Evolutionary conservation across 441 rosid species (phyloP).

Genomic region (Erysimum cheiri): DNA sequence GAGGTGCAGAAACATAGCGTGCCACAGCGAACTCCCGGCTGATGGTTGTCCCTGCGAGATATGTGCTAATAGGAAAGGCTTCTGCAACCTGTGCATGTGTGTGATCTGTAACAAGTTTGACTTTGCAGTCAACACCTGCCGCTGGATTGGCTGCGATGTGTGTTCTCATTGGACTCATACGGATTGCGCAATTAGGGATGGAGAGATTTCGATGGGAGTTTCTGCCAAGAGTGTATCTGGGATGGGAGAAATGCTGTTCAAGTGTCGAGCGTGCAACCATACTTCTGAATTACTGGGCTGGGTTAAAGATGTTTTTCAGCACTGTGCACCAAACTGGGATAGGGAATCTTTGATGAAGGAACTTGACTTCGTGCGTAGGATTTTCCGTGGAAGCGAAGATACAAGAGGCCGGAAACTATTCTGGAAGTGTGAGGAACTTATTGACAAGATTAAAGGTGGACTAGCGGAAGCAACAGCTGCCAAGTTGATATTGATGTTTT

Average conservation of each 20-base stretch:
- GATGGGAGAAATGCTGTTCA: constrained; percentile 85
- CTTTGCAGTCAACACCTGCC: constrained; percentile 95
- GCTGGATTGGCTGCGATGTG: constrained; percentile 96
- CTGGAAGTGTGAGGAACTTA: constrained; percentile 89
- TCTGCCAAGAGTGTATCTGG: constrained; percentile 73
- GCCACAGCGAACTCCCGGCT: constrained; percentile 89
- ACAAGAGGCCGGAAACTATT: constrained; percentile 82
- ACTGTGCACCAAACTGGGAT: constrained; percentile 95
- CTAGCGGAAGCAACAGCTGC: constrained; percentile 73
- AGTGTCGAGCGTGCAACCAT: constrained; percentile 86
- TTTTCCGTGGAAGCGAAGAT: constrained; percentile 94
- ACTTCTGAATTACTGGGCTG: constrained; percentile 95
- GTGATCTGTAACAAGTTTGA: constrained; percentile 97
- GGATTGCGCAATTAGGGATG: constrained; percentile 94
- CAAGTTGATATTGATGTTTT: constrained; percentile 73
- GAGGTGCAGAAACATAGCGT: constrained; percentile 91
- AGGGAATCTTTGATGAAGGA: constrained; percentile 82
- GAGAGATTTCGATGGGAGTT: constrained; percentile 78
- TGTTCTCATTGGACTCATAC: constrained; percentile 99
- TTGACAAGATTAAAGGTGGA: constrained; percentile 85
- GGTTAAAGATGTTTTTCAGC: constrained; percentile 98
- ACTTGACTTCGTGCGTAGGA: constrained; percentile 88
- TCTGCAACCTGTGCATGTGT: constrained; percentile 98
- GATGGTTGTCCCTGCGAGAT: constrained; percentile 90
- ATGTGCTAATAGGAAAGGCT: constrained; percentile 81